Percentiles rank a stretch among this genome's conserved stretches.
These are phyloP conservation scores for Fusarium dlaminii DNA, from an alignment of 2,329 filamentous ascomycete species.

Conservation along the genomic window DNA sequence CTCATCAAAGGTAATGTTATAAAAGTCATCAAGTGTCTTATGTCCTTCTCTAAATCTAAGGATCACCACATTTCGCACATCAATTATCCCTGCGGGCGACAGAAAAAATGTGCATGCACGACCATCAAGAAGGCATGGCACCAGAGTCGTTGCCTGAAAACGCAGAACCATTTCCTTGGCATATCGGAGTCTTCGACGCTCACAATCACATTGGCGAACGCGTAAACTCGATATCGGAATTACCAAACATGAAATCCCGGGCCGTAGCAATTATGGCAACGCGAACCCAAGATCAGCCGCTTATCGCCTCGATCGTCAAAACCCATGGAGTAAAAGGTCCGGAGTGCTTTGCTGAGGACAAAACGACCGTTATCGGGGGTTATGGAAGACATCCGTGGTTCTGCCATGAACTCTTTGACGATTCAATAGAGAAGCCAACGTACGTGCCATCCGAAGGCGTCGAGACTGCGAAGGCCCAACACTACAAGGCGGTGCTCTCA, in stretches of 20 bases:
- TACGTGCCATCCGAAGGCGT: background rate
- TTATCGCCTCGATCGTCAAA: constrained; percentile 9
- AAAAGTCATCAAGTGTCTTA: too few species aligned
- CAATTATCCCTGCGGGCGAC: too few species aligned
- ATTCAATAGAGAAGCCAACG: background rate
- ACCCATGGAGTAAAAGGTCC: background rate
- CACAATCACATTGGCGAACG: constrained; percentile 40
- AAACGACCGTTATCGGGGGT: constrained; percentile 21
- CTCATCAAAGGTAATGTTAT: too few species aligned
- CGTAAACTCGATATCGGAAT: background rate
- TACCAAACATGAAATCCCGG: constrained; percentile 25
- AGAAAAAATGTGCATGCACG: background rate
- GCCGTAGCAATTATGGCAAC: constrained; percentile 38
- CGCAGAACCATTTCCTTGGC: constrained; percentile 30
- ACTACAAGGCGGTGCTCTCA: constrained; percentile 30
- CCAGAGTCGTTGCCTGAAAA: accelerated
- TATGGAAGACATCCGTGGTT: constrained; percentile 43
- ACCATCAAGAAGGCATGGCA: accelerated
- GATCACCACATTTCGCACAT: too few species aligned
- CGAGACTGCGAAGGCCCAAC: constrained; percentile 20
- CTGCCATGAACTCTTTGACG: constrained; percentile 36
- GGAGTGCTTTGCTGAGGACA: background rate
- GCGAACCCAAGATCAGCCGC: constrained; percentile 34
- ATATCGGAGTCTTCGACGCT: constrained; percentile 46
- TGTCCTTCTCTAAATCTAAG: too few species aligned